Evolutionary conservation across 2,329 filamentous ascomycete species (phyloP).

Genomic region (Aspergillus pseudoterreus): DNA sequence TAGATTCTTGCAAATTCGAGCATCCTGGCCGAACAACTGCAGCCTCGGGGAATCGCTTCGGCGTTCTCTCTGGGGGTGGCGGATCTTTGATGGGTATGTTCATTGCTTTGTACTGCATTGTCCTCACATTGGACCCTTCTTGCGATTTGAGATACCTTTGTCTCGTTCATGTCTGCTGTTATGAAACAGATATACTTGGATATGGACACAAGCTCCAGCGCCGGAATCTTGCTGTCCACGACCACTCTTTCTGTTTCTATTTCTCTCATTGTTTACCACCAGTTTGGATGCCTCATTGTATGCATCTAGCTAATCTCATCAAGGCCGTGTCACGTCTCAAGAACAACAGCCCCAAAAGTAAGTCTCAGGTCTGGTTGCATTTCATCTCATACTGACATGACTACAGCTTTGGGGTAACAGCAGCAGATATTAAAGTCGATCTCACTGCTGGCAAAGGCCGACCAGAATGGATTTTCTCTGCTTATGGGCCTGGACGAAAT

Average conservation of each 20-base stretch:
- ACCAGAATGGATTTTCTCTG: conserved; percentile 81
- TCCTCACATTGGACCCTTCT: not conserved
- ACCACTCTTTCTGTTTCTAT: too few species aligned
- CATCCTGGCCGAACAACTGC: conserved; percentile 48
- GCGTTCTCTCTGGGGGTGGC: conserved; percentile 41
- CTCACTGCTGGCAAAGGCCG: conserved; percentile 59
- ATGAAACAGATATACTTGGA: too few species aligned
- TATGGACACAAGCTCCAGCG: too few species aligned
- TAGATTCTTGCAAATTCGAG: conserved; percentile 58
- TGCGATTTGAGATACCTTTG: not conserved
- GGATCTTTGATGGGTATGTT: conserved; percentile 38
- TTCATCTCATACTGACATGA: conserved; percentile 14
- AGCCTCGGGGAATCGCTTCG: conserved; percentile 57
- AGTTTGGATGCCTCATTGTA: too few species aligned
- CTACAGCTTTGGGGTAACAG: conserved; percentile 52
- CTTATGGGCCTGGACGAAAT: conserved; percentile 74
- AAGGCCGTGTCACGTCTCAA: conserved; percentile 20
- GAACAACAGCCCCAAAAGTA: conserved; percentile 22
- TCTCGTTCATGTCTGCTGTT: too few species aligned
- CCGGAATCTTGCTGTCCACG: too few species aligned
- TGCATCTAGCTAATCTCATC: too few species aligned
- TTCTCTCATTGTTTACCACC: too few species aligned
- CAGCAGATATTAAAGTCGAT: conserved; percentile 61
- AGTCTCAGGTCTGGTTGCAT: conserved; percentile 10
- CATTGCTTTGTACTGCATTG: not conserved